phyloP scores from a whole-genome alignment of 805 yeast species.

The Debaryomyces tyrocola region DNA sequence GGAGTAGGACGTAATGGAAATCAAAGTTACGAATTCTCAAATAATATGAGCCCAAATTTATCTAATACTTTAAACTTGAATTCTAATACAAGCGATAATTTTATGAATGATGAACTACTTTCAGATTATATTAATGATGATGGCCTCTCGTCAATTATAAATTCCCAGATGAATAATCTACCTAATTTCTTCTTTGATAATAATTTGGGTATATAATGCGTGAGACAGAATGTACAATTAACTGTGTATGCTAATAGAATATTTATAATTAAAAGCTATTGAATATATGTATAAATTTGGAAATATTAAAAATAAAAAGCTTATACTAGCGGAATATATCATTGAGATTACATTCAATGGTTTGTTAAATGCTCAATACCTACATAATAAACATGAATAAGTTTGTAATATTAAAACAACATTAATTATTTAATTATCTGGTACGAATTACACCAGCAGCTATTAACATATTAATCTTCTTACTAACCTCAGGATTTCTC shows the following conservation, averaged over 20 bases:
- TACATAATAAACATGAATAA: no score
- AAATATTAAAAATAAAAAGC: no score
- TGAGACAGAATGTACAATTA: no score
- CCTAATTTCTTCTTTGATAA: constrained; percentile 43
- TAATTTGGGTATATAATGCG: constrained; percentile 20
- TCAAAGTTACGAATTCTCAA: not conserved
- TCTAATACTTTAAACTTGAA: not conserved
- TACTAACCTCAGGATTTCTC: constrained; percentile 91
- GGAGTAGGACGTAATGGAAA: no score
- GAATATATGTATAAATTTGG: no score
- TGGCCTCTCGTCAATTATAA: constrained; percentile 17
- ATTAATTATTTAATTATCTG: constrained; percentile 39
- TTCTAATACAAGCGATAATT: not conserved
- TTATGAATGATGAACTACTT: not conserved
- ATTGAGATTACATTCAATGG: no score
- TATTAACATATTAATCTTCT: constrained; percentile 83
- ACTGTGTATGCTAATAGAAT: no score
- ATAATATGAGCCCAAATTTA: not conserved
- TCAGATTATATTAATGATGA: constrained; percentile 22
- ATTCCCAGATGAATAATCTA: constrained; percentile 26
- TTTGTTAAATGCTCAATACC: no score
- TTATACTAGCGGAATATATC: no score
- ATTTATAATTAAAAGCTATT: no score
- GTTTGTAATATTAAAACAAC: no score
- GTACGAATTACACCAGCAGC: constrained; percentile 98